Base-by-base conservation (phyloP, 2,329 filamentous ascomycete genomes). In the Phyllosticta citribraziliensis region DNA sequence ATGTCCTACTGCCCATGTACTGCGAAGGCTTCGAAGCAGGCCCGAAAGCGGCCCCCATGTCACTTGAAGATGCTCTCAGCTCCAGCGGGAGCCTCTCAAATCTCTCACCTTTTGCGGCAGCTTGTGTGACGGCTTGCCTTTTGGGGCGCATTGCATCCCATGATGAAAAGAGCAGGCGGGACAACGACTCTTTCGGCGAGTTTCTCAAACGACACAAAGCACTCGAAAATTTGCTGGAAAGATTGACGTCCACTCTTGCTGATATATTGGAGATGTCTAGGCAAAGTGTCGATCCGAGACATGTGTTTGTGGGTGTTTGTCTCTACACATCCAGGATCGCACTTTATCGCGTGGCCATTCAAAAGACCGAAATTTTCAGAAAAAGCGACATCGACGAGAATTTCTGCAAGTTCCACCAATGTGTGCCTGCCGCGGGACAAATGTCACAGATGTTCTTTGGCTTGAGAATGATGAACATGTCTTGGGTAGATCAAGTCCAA, bases 271-370 rank as follows among this genome's bases (percentile, higher is more conserved):
- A 93, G 66, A 78, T 97, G 33, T 91, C 94, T 17, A 91, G 90
- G 0, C 6, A 30, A 10, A 76, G 96, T 35, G 77, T 80, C 17
- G 88, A 92, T 68, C 83, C 91, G 3, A 97, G 97, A 65, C 85
- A 93, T 59, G 85, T 97, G 4, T 97, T 97, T 72, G 85, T 89
- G 62, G 97, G 97, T 69, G 96, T 99, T 91, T 91, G 89, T 70
- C 91, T 99, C 33, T 92, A 97, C 72, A 96, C 94, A 0, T 96
- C 92, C 0, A 91, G 91, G 1, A 97, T 99, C 59, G 97, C 93
- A 72, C 79, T 99, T n/a, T 94, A 99, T 70, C 94, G 99, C 76
- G 94, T 93, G 2, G 94, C 94, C 25, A 97, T 99, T 20, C 97
- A 93, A 81, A 97, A 97, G 72, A 91, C 92, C 0, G 33, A 40